These are phyloP conservation scores for Xerocomus potaroensis DNA, from an alignment of 768 basidiomycete species.

Conservation along the genomic window DNA sequence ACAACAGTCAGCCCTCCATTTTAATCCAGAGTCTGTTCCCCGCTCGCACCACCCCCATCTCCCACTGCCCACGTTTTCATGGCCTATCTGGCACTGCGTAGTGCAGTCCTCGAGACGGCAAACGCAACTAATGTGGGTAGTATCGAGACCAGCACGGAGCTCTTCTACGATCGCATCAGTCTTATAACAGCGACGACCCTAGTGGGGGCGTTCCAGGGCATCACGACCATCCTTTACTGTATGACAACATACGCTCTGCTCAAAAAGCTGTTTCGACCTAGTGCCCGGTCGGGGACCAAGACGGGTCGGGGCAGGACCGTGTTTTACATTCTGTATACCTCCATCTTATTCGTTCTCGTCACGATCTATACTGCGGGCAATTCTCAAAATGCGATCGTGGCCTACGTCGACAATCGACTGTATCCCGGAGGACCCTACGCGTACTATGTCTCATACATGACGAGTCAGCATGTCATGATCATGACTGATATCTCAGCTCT, in stretches of 20 bases:
- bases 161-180: constrained; percentile 22
- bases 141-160: not conserved
- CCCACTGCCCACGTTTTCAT: constrained; percentile 1
- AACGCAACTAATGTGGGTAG: constrained; percentile 6
- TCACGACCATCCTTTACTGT: constrained; percentile 19
- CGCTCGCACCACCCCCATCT: constrained; percentile 7
- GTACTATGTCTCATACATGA: constrained; percentile 24
- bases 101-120: constrained; percentile 4
- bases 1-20: constrained; percentile 10
- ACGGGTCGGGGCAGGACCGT: constrained; percentile 15
- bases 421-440: constrained; percentile 25
- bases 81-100: constrained; percentile 1
- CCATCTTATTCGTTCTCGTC: constrained; percentile 24
- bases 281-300: constrained; percentile 1
- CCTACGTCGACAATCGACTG: constrained; percentile 28
- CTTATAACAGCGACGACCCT: constrained; percentile 24
- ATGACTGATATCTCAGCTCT: constrained; percentile 21
- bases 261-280: constrained; percentile 15
- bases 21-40: constrained; percentile 3
- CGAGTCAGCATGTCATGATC: constrained; percentile 19
- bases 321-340: constrained; percentile 27
- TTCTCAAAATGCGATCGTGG: constrained; percentile 26
- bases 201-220: constrained; percentile 20
- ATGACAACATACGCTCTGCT: constrained; percentile 16
- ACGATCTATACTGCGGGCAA: constrained; percentile 28